Base-by-base conservation (phyloP, 352 stramenopile species). In the Poterioochromonas sp. region DNA sequence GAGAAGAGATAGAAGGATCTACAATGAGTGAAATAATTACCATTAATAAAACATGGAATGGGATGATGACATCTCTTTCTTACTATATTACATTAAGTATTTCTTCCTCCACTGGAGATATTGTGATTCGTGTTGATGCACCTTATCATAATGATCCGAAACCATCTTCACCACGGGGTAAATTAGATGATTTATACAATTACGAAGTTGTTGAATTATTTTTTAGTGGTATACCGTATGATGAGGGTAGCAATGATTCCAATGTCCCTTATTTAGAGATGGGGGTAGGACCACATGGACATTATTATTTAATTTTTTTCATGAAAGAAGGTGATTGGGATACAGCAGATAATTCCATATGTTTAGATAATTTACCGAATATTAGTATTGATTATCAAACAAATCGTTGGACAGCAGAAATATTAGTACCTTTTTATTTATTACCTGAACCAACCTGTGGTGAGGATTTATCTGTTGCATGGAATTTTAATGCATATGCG, bases 161-260 rank as follows among this genome's bases (percentile, higher is more conserved):
- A 32, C 62, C 62, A 26, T 22, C n/a, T 47, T 8, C 11, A 22
- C 32, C 62, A 47, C 32, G 8, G 41, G 62, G 18, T 47, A 11
- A 65, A 65, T 41, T 40, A 35, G 62, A 71, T 43, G 32, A 47
- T 22, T 47, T 71, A 43, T 47, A 41, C 12, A 29, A 71, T 3
- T 71, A 71, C 32, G 62, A 71, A 71, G 62, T 71, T n/a, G 62
- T 71, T 5, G 62, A 71, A 71, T 22, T 71, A 47, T 71, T 71
- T 71, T 43, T 71, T 47, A 43, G 18, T 71, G 11, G 8, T 41
- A 8, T 15, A 22, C 47, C 47, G 26, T 58, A 58, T 26, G n/a
- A n/a, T n/a, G n/a, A n/a, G n/a, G n/a, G n/a, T n/a, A 44, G 5
- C 39, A 71, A 44, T 47, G 62, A 71, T 71, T 8, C 32, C 2